A percentile compares a stretch with the other conserved stretches of the same genome.
phyloP scores from a whole-genome alignment of 164 flowering plant genomes.

The Euptelea pleiosperma region DNA sequence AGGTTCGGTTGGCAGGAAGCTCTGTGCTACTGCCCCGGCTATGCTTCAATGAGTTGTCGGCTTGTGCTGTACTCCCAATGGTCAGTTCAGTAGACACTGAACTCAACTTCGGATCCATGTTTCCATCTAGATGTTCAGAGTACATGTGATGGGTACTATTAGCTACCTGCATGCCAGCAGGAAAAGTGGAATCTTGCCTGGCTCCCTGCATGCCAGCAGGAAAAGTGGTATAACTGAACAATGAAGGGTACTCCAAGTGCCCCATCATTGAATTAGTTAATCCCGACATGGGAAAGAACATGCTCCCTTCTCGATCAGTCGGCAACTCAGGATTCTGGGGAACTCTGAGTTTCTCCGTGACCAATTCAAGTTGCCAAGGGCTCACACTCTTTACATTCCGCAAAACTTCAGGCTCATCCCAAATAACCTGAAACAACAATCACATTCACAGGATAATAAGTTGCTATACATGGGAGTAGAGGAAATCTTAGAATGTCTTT shows the following conservation, averaged over 20 bases:
- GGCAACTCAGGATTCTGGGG: slow-evolving; percentile 27
- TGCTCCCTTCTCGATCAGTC: slow-evolving; percentile 32
- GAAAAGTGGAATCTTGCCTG: slow-evolving; percentile 60
- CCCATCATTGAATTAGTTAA: slow-evolving; percentile 36
- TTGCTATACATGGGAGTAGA: too few relatives aligned
- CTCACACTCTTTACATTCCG: slow-evolving; percentile 51
- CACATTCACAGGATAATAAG: not conserved
- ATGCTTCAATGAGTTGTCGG: slow-evolving; percentile 42
- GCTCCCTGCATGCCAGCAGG: slow-evolving; percentile 99
- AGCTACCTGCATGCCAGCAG: too few relatives aligned
- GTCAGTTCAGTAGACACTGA: slow-evolving; percentile 49
- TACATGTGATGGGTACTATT: slow-evolving; percentile 18
- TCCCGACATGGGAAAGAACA: slow-evolving; percentile 29
- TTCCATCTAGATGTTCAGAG: slow-evolving; percentile 17
- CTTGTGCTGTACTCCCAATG: slow-evolving; percentile 36
- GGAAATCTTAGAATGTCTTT: too few relatives aligned
- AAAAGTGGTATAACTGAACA: slow-evolving; percentile 30
- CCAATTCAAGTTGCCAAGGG: slow-evolving; percentile 77
- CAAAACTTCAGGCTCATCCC: slow-evolving; percentile 76
- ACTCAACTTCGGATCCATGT: slow-evolving; percentile 21
- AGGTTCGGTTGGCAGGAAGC: slow-evolving; percentile 20
- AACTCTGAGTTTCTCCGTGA: slow-evolving; percentile 35
- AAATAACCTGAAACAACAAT: slow-evolving; percentile 26
- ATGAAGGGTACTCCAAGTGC: slow-evolving; percentile 24
- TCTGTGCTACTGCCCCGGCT: slow-evolving; percentile 42